Percentiles rank a stretch among this genome's conserved stretches.
These are phyloP conservation scores for Magnusiomyces sp. DNA, from an alignment of 1,139 yeast genomes.

Conservation along the genomic window DNA sequence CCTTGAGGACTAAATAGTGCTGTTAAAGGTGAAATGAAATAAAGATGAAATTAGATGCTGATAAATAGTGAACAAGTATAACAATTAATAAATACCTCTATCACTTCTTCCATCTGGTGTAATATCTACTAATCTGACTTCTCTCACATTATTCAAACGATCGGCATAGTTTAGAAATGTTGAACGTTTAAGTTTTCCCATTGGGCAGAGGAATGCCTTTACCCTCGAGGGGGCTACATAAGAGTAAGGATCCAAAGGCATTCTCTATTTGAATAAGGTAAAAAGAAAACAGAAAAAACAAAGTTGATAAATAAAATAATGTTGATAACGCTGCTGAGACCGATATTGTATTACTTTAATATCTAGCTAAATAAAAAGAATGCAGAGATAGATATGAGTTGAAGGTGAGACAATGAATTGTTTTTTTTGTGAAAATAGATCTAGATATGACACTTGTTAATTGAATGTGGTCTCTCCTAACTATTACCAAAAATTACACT, in stretches of 20 bases:
- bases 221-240: constrained; percentile 56
- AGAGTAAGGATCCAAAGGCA: constrained; percentile 36
- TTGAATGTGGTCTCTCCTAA: not conserved
- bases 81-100: constrained; percentile 22
- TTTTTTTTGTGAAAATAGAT: not conserved
- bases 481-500: not conserved
- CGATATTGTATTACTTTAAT: too few species aligned
- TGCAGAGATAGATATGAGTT: not conserved
- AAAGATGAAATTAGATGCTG: not conserved
- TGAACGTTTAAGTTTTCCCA: constrained; percentile 43
- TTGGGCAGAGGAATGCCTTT: constrained; percentile 62
- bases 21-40: constrained; percentile 8
- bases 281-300: not conserved
- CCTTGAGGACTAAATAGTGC: constrained; percentile 70
- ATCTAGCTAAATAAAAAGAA: too few species aligned
- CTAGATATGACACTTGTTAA: not conserved
- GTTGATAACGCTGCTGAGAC: not conserved
- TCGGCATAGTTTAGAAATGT: constrained; percentile 44
- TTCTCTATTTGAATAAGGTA: constrained; percentile 2
- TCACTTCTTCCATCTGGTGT: constrained; percentile 51
- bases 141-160: constrained; percentile 44
- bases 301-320: not conserved
- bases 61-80: not conserved
- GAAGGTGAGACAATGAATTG: not conserved
- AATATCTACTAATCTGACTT: constrained; percentile 67